A percentile compares a stretch with the other conserved stretches of the same genome.
Evolutionary conservation across 768 basidiomycete genomes (phyloP).

Genomic region (Chalciporus chontae): DNA sequence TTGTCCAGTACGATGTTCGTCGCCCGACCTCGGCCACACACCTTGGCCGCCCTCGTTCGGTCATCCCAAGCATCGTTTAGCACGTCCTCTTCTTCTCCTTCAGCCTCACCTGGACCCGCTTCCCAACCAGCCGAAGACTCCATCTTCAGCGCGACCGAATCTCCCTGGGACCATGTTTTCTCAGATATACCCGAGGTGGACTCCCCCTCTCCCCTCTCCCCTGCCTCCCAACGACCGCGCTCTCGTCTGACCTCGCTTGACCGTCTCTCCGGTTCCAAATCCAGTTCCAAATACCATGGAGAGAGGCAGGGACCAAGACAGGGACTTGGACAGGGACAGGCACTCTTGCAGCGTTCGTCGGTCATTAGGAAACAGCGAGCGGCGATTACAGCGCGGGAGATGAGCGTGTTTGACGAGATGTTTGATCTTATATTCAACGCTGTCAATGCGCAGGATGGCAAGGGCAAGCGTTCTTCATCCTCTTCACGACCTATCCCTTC

Average conservation of each 20-base stretch:
- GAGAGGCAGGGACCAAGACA: not conserved
- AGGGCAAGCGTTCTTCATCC: not conserved
- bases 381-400: slow-evolving; percentile 67
- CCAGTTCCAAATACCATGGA: not conserved
- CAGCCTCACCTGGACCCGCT: slow-evolving; percentile 1
- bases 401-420: slow-evolving; percentile 66
- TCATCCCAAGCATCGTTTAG: slow-evolving; percentile 1
- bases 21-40: slow-evolving; percentile 10
- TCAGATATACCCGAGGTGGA: slow-evolving; percentile 44
- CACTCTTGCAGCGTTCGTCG: slow-evolving; percentile 12
- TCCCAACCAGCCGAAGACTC: slow-evolving; percentile 19
- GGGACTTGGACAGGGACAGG: too few species aligned
- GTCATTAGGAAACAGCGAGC: slow-evolving; percentile 38
- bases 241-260: slow-evolving; percentile 4
- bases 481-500: not conserved
- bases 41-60: not conserved
- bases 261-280: not conserved
- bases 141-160: slow-evolving; percentile 33
- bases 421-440: slow-evolving; percentile 68
- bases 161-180: slow-evolving; percentile 56
- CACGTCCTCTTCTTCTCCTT: not conserved
- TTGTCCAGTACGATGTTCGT: slow-evolving; percentile 17
- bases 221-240: slow-evolving; percentile 12
- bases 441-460: slow-evolving; percentile 34
- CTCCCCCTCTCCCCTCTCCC: slow-evolving; percentile 24